These are phyloP conservation scores for Lachancea fermentati DNA, from an alignment of 805 yeast genomes.

Conservation along the genomic window DNA sequence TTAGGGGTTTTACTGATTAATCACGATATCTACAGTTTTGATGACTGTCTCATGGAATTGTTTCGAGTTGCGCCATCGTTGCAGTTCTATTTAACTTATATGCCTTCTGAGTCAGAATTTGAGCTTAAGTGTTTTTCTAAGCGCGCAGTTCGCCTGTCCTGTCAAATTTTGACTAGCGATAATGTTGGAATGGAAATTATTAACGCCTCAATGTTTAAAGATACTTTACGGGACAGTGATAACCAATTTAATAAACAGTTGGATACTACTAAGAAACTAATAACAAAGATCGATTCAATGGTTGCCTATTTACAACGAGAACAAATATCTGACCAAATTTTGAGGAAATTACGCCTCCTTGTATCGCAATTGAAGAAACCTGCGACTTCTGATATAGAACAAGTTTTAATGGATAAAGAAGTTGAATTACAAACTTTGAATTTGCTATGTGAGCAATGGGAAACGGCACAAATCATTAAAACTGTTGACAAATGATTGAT, in stretches of 20 bases:
- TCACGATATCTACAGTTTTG: background rate
- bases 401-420: conserved; percentile 21
- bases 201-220: background rate
- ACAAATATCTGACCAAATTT: conserved; percentile 13
- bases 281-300: conserved; percentile 16
- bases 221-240: background rate
- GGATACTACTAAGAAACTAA: conserved; percentile 9
- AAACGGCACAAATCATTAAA: conserved; percentile 8
- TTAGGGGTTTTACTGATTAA: conserved; percentile 4
- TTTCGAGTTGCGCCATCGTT: background rate
- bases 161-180: background rate
- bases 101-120: background rate
- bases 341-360: conserved; percentile 19
- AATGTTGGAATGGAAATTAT: conserved; percentile 1
- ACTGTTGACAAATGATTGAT: background rate
- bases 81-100: conserved; percentile 3
- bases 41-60: background rate
- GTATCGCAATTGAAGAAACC: conserved; percentile 17
- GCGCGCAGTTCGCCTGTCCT: conserved; percentile 1
- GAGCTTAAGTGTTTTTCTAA: conserved; percentile 1
- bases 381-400: conserved; percentile 23
- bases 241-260: conserved; percentile 1
- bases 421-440: conserved; percentile 21
- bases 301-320: conserved; percentile 16
- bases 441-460: conserved; percentile 28